A percentile compares a stretch with the other conserved stretches of the same genome.
Evolutionary conservation across 441 rosid species (phyloP).

Genomic region (Theobroma grandiflorum): DNA sequence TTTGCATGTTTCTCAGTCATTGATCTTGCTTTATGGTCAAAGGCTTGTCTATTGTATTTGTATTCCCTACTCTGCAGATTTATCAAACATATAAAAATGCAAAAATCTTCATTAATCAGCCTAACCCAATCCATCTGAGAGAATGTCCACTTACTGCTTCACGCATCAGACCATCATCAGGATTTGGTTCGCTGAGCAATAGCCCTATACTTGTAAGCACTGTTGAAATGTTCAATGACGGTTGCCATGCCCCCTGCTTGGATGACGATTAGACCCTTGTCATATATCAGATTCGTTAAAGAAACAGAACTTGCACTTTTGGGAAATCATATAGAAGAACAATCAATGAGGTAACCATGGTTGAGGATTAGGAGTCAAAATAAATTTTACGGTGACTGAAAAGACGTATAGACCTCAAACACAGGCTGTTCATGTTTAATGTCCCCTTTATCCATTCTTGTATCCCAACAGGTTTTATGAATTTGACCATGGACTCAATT

Average conservation of each 20-base stretch:
- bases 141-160: conserved; percentile 63
- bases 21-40: conserved; percentile 69
- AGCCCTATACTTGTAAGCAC: conserved; percentile 73
- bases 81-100: conserved; percentile 28
- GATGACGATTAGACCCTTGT: conserved; percentile 4
- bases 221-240: conserved; percentile 86
- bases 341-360: not conserved
- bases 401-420: not conserved
- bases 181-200: conserved; percentile 80
- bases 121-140: not conserved
- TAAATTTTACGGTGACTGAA: not conserved
- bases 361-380: not conserved
- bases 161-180: conserved; percentile 86
- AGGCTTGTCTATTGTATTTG: conserved; percentile 76
- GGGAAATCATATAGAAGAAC: conserved; percentile 1
- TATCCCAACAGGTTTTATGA: not conserved
- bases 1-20: conserved; percentile 76
- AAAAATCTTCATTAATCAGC: conserved; percentile 11
- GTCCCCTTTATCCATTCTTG: not conserved
- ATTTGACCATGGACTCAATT: not conserved
- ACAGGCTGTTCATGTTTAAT: not conserved
- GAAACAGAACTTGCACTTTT: not conserved
- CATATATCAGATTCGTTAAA: conserved; percentile 11
- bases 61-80: conserved; percentile 77
- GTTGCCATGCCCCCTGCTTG: conserved; percentile 89